phyloP scores from a whole-genome alignment of 2,329 filamentous ascomycete genomes.

The Clarireedia monteithiana region DNA sequence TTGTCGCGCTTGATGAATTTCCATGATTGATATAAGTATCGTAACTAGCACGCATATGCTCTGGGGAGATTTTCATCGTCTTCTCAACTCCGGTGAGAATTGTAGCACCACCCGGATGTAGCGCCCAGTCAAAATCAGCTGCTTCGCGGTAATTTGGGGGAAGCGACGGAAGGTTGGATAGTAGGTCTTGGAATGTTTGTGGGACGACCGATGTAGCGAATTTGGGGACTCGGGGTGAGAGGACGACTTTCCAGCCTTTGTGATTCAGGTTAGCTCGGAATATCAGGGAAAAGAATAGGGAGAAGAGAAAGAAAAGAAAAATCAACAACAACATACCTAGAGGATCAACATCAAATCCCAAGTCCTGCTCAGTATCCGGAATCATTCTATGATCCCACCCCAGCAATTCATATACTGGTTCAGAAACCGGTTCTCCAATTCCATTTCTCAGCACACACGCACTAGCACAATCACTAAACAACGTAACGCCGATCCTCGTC shows the following conservation, averaged over 20 bases:
- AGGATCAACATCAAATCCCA: slow-evolving; percentile 59
- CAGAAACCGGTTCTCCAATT: slow-evolving; percentile 36
- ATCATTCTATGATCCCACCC: slow-evolving; percentile 59
- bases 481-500: slow-evolving; percentile 54
- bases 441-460: slow-evolving; percentile 58
- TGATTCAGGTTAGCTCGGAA: neutral
- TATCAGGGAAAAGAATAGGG: neutral
- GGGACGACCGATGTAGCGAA: slow-evolving; percentile 44
- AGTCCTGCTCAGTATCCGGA: slow-evolving; percentile 51
- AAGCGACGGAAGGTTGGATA: slow-evolving; percentile 39
- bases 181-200: slow-evolving; percentile 46
- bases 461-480: slow-evolving; percentile 67
- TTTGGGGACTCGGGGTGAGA: slow-evolving; percentile 53
- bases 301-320: neutral
- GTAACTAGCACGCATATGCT: slow-evolving; percentile 63
- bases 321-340: slow-evolving; percentile 38
- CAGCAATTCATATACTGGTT: slow-evolving; percentile 48
- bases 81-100: slow-evolving; percentile 57
- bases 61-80: slow-evolving; percentile 47
- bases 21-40: slow-evolving; percentile 61
- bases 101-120: slow-evolving; percentile 62
- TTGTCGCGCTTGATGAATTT: slow-evolving; percentile 62
- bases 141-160: slow-evolving; percentile 39
- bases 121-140: slow-evolving; percentile 62
- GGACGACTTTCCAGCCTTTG: slow-evolving; percentile 57